These are phyloP conservation scores for Colletotrichum noveboracense DNA, from an alignment of 2,329 filamentous ascomycete species.

Conservation along the genomic window DNA sequence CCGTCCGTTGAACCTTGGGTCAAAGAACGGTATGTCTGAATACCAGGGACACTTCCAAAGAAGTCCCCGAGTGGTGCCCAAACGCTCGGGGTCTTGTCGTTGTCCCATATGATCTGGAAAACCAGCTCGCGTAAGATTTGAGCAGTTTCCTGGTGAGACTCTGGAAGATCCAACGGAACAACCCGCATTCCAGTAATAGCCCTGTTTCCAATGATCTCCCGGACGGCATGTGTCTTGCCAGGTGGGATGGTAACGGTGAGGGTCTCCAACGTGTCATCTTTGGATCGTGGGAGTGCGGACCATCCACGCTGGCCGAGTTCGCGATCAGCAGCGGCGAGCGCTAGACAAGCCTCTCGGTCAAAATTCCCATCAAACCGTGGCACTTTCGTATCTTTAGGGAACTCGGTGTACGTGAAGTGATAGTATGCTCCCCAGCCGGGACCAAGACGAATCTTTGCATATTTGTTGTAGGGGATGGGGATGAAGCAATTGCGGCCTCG, in stretches of 20 bases:
- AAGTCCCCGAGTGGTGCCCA: conserved; percentile 16
- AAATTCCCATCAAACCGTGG: conserved; percentile 7
- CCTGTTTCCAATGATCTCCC: conserved; percentile 12
- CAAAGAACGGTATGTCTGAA: conserved; percentile 7
- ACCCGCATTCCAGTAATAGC: conserved; percentile 9
- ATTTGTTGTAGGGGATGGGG: conserved; percentile 14
- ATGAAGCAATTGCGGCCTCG: conserved; percentile 18
- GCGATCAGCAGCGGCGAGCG: conserved; percentile 9
- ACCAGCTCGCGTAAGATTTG: conserved; percentile 2
- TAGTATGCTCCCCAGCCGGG: conserved; percentile 14
- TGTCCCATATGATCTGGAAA: conserved; percentile 6
- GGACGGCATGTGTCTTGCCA: not conserved
- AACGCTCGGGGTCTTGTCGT: conserved; percentile 5
- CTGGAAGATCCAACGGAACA: not conserved
- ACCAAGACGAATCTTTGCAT: conserved; percentile 9
- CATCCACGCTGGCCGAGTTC: conserved; percentile 6
- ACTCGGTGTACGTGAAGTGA: conserved; percentile 14
- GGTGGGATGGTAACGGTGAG: not conserved
- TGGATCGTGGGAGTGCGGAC: conserved; percentile 9
- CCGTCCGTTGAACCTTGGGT: conserved; percentile 16
- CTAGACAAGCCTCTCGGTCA: conserved; percentile 10
- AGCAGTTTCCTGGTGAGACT: not conserved
- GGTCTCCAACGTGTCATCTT: conserved; percentile 7
- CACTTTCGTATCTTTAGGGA: not conserved
- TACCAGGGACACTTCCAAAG: conserved; percentile 14